Conservation (phyloP, 2,329 filamentous ascomycete species). For the Penicillium sp. region DNA sequence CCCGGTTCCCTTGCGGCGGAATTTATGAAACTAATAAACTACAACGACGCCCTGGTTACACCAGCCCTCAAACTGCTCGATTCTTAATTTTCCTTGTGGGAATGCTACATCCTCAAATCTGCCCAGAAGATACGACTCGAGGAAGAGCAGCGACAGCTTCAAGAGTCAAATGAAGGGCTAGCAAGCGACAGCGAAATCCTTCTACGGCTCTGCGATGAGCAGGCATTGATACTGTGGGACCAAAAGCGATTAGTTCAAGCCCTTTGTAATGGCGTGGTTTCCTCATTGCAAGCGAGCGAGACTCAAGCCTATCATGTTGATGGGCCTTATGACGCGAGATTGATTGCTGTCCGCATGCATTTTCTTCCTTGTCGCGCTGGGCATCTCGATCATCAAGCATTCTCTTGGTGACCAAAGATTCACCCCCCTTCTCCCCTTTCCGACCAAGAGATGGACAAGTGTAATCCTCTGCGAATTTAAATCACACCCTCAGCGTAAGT, state of each 20-base stretch:
- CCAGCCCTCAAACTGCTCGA: conserved; percentile 2
- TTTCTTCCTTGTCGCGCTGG: no score
- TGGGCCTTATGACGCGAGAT: background rate
- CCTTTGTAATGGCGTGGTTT: background rate
- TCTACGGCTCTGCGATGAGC: background rate
- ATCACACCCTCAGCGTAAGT: no score
- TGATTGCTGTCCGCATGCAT: no score
- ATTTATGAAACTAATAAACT: background rate
- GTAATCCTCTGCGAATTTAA: no score
- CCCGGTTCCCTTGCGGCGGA: no score
- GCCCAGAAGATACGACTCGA: conserved; percentile 1
- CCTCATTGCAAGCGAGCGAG: background rate
- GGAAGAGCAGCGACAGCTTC: background rate
- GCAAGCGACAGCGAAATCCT: background rate
- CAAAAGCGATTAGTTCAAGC: background rate
- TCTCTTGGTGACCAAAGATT: no score
- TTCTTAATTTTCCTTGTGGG: background rate
- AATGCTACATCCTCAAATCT: conserved; percentile 4
- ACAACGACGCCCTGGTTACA: background rate
- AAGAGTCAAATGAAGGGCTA: background rate
- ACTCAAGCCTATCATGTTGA: background rate
- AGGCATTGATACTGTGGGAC: background rate
- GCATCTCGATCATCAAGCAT: no score
- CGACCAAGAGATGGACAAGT: no score
- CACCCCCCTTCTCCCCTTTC: no score